Evolutionary conservation across 139 green algal species (phyloP), one percentile per base, ranked within the genome.

Genomic region (Astrephomene gubernaculifera): DNA sequence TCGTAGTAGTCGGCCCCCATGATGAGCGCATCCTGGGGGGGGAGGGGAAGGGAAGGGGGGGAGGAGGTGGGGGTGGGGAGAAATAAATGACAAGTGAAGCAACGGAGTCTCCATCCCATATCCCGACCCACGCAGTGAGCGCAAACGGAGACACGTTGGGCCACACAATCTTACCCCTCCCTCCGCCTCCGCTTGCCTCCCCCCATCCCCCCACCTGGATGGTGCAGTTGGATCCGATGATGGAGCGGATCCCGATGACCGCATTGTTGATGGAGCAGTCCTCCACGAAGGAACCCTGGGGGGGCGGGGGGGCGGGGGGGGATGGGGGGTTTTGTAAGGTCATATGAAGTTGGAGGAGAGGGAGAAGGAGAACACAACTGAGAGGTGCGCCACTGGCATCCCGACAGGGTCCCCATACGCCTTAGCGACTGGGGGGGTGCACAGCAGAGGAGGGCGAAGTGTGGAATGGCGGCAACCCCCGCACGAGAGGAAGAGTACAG

Each of bases 1-100:
- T 99, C 97, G 75, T 99, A 99, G 91, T 97, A 99, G 91, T 99
- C 98, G 22, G 96, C 96, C 6, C 98, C 98, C 90, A 99, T 99
- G 35, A 99, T 89, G 90, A 99, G 95, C 4, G 94, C 91, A 69
- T 86, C 79, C 79, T 86, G 65, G 6, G 6, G 2, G 54, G 12
- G 12, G 54, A 29, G 54, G 54, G 54, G 54, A 24, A 29, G 54
- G 54, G 54, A 65, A 65, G 54, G 54, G 54, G 5, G 54, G 5
- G 54, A 65, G 54, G n/a, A n/a, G n/a, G n/a, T n/a, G n/a, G n/a
- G n/a, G n/a, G n/a, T n/a, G n/a, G n/a, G n/a, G n/a, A n/a, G n/a
- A n/a, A n/a, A n/a, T n/a, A n/a, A n/a, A n/a, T n/a, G n/a, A n/a
- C n/a, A n/a, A n/a, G n/a, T n/a, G n/a, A n/a, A n/a, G n/a, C n/a